Conservation (phyloP, 495 filamentous ascomycete genomes). For the Hypoxylon fuscum region DNA sequence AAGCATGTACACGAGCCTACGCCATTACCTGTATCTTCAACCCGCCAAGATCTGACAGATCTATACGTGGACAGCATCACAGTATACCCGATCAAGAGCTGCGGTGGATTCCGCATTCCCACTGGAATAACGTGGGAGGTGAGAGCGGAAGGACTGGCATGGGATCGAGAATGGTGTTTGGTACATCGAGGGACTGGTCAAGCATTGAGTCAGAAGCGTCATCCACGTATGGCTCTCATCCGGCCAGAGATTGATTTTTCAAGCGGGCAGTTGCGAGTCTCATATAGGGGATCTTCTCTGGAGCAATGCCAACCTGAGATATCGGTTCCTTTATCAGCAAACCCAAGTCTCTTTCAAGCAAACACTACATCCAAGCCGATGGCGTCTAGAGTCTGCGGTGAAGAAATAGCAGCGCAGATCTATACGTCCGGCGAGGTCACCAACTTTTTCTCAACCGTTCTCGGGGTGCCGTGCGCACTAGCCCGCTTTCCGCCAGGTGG, state of each 20-base stretch:
- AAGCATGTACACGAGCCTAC: slow-evolving; percentile 33
- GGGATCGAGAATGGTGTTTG: slow-evolving; percentile 95
- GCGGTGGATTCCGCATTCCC: slow-evolving; percentile 79
- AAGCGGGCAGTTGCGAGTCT: slow-evolving; percentile 56
- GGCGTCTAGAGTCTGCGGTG: slow-evolving; percentile 79
- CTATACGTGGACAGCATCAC: slow-evolving; percentile 67
- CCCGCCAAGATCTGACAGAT: slow-evolving; percentile 18
- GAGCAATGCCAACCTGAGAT: slow-evolving; percentile 55
- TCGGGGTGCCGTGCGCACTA: slow-evolving; percentile 80
- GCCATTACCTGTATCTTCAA: background rate
- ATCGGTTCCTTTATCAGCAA: slow-evolving; percentile 69
- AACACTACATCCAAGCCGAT: slow-evolving; percentile 40
- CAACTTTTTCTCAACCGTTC: slow-evolving; percentile 74
- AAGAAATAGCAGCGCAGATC: slow-evolving; percentile 71
- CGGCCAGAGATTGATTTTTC: slow-evolving; percentile 73
- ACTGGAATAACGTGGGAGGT: slow-evolving; percentile 74
- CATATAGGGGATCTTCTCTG: slow-evolving; percentile 56
- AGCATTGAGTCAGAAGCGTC: slow-evolving; percentile 81
- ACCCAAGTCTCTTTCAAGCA: slow-evolving; percentile 60
- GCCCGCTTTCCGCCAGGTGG: slow-evolving; percentile 78
- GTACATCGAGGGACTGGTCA: slow-evolving; percentile 82
- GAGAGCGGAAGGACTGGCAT: slow-evolving; percentile 78
- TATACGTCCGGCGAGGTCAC: slow-evolving; percentile 72
- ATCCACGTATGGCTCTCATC: slow-evolving; percentile 85
- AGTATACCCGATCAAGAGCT: slow-evolving; percentile 90